Base-by-base conservation (phyloP, 306 rosid genomes). In the Prunus armeniaca region DNA sequence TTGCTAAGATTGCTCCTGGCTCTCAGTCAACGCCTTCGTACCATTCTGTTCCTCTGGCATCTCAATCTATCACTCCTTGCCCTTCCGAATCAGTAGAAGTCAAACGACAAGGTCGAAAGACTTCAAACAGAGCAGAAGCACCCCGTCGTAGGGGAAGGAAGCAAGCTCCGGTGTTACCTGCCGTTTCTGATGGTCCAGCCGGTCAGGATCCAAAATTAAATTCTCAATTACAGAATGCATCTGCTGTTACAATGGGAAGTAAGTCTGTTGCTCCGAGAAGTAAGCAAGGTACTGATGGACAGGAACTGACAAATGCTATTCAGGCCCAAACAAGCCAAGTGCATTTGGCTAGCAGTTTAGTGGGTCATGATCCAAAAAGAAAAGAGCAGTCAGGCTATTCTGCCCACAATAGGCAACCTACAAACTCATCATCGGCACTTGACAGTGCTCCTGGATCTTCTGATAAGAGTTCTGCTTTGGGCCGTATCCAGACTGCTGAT, bases 111-210 rank as follows among this genome's bases (percentile, higher is more conserved):
- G 96, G 93, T 81, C 96, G 98, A 78, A 96, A 88, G 85, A 27
- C 91, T 84, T 86, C 83, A 65, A 87, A 66, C 79, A 87, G 93
- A 84, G 82, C 70, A n/a, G 96, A 93, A 80, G 82, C 89, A 56
- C 90, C 96, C 66, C 87, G 89, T 56, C 98, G 96, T 65, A 88
- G 98, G 86, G 98, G 96, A 24, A 96, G 65, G 84, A 96, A 79
- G 80, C 82, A 74, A 38, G 80, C 93, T 77, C 28, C 81, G 8
- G 78, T 71, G 32, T 34, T 80, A 67, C 72, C 90, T 71, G 82
- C 75, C 66, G 67, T 68, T 72, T 79, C 82, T 4, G 90, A 82
- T 77, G 80, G 78, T 82, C 72, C 78, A 72, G 81, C 82, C 45
- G 49, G 64, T 78, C 89, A 81, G 84, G 97, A 84, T 84, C 85